These are phyloP conservation scores for Saprolegnia parasitica DNA, from an alignment of 352 stramenopile species.

Conservation along the genomic window DNA sequence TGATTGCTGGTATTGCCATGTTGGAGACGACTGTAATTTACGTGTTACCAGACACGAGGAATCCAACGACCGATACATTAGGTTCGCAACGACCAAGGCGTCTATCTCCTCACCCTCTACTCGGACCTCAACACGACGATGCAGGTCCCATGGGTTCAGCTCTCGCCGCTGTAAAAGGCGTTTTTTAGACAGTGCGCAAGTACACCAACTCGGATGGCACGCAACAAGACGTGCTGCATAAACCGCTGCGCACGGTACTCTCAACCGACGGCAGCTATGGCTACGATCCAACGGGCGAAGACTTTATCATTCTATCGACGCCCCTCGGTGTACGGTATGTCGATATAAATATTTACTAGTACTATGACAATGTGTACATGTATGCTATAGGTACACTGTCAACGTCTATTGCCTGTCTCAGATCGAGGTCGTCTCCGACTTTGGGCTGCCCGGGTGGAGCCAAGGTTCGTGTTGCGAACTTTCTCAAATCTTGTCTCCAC, in stretches of 20 bases:
- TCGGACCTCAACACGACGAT: conserved; percentile 13
- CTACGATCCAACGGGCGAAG: background rate
- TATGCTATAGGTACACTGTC: conserved; percentile 14
- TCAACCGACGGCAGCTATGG: background rate
- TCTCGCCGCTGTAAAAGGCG: background rate
- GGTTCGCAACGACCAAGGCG: background rate
- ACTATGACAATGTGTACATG: background rate
- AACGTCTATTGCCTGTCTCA: conserved; percentile 11
- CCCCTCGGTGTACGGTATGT: conserved; percentile 1
- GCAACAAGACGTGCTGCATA: background rate
- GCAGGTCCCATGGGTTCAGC: background rate
- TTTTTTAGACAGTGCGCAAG: background rate
- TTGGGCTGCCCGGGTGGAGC: conserved; percentile 23
- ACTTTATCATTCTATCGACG: conserved; percentile 15
- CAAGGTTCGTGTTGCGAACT: conserved; percentile 2
- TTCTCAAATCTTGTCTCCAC: background rate
- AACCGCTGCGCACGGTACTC: conserved; percentile 1
- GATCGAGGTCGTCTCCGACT: conserved; percentile 6
- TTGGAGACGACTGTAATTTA: conserved; percentile 8
- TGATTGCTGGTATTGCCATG: conserved; percentile 19
- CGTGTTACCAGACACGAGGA: background rate
- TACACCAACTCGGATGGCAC: conserved; percentile 21
- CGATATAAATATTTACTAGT: too few species aligned
- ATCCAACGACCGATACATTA: background rate
- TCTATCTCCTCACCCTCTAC: conserved; percentile 24